Evolutionary conservation across 805 yeast species (phyloP).

Genomic region (Cyberlindnera meyerae): DNA sequence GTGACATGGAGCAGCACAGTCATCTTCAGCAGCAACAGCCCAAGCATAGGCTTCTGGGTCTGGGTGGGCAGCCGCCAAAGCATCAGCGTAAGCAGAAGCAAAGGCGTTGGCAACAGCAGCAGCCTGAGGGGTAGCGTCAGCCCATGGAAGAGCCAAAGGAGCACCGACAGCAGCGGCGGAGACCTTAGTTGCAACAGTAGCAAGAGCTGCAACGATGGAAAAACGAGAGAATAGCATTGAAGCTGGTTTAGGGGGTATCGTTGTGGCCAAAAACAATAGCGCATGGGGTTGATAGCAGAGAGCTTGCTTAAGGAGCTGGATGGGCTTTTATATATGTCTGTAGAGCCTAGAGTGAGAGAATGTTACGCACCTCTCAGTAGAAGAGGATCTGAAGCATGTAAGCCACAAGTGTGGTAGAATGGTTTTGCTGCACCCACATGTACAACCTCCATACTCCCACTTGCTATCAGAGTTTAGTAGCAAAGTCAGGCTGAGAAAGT

Average conservation of each 20-base stretch:
- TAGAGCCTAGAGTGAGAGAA: no score
- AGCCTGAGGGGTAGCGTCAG: slow-evolving; percentile 5
- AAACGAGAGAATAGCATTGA: slow-evolving; percentile 12
- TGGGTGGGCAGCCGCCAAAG: slow-evolving; percentile 11
- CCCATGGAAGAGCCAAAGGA: slow-evolving; percentile 6
- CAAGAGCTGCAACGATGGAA: slow-evolving; percentile 4
- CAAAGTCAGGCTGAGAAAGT: no score
- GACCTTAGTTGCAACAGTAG: slow-evolving; percentile 5
- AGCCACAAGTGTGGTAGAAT: no score
- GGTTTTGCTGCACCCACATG: no score
- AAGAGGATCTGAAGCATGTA: no score
- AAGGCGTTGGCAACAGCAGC: slow-evolving; percentile 6
- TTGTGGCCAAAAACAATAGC: neutral
- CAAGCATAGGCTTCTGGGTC: slow-evolving; percentile 23
- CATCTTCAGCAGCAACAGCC: slow-evolving; percentile 20
- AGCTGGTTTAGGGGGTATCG: neutral
- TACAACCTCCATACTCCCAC: no score
- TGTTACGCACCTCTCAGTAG: no score
- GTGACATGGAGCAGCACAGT: slow-evolving; percentile 27
- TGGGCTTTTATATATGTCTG: no score
- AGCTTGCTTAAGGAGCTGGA: no score
- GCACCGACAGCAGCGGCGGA: slow-evolving; percentile 5
- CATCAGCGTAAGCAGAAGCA: slow-evolving; percentile 9
- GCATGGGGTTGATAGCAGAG: neutral
- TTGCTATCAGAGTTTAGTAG: no score